Evolutionary conservation across 495 filamentous ascomycete species (phyloP), one percentile per base, ranked within the genome.

Genomic region (Amniculicola lignicola): DNA sequence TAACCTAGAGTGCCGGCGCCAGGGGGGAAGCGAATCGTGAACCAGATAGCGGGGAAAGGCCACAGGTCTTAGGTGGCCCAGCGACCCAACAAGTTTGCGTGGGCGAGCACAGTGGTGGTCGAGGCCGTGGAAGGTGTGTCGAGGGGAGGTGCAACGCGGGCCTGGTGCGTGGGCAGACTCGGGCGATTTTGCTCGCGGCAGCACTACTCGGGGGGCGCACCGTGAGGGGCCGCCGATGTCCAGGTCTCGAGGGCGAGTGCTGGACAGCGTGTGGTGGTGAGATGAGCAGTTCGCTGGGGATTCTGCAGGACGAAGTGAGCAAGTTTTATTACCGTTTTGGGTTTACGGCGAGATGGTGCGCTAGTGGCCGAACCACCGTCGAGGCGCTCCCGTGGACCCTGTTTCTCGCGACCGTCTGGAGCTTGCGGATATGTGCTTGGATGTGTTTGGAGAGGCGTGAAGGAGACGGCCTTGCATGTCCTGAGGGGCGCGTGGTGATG

Each of bases 301-400:
- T 14, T 28, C 38, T 41, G 38, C 18, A 38, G 46, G 27, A n/a
- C 19, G 36, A 35, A 21, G 37, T 59, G 55, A 59, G 55, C 55
- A 59, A 59, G 55, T 59, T 59, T 57, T 50, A 56, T 56, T 56
- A 38, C 52, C 23, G 41, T 25, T 55, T 55, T 27, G 21, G 40
- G 48, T n/a, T n/a, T 27, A n/a, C n/a, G n/a, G n/a, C n/a, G n/a
- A n/a, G n/a, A 22, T 33, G 25, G 11, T 18, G 39, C 51, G 51
- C 39, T 46, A 35, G 16, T 27, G 27, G 40, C 27, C 40, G 27
- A 27, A 24, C 51, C 51, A 29, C 51, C 51, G 50, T 41, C 37
- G 47, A 40, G 16, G 5, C 19, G 27, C 31, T n/a, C n/a, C n/a
- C n/a, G n/a, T n/a, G n/a, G n/a, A n/a, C n/a, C n/a, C n/a, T n/a